Evolutionary conservation across 2,329 filamentous ascomycete species (phyloP).

Genomic region (Clarireedia homoeocarpa): DNA sequence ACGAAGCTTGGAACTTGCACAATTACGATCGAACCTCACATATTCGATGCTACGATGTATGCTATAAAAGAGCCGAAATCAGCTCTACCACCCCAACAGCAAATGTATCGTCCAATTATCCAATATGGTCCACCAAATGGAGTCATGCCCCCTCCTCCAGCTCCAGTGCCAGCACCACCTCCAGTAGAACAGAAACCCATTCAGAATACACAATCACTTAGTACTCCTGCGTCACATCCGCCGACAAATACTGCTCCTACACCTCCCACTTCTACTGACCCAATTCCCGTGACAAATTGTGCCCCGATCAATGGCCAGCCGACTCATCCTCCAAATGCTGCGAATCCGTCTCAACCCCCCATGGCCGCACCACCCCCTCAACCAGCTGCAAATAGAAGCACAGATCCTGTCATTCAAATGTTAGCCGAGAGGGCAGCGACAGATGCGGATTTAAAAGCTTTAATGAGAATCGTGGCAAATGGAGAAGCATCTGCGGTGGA

Average conservation of each 20-base stretch:
- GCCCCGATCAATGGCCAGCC: background rate
- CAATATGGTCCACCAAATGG: conserved; percentile 60
- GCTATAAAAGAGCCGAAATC: conserved; percentile 54
- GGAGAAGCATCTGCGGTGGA: conserved; percentile 65
- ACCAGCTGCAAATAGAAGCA: conserved; percentile 29
- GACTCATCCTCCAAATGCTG: background rate
- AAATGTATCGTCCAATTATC: conserved; percentile 46
- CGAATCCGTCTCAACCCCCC: conserved; percentile 3
- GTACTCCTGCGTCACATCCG: conserved; percentile 8
- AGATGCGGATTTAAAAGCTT: conserved; percentile 62
- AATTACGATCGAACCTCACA: conserved; percentile 72
- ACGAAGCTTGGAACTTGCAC: conserved; percentile 64
- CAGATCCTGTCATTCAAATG: conserved; percentile 76
- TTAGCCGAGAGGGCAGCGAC: conserved; percentile 68
- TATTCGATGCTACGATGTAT: conserved; percentile 69
- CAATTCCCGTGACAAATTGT: background rate
- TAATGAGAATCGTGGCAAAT: conserved; percentile 78
- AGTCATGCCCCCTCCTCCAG: conserved; percentile 47
- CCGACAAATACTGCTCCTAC: background rate
- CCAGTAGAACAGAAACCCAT: conserved; percentile 27
- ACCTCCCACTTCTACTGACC: background rate
- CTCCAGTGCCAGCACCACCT: conserved; percentile 34
- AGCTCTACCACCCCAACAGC: conserved; percentile 22
- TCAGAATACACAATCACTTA: conserved; percentile 18
- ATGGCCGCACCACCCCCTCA: conserved; percentile 7